phyloP scores from a whole-genome alignment of 1,284 basidiomycete genomes.

The Schizophyllum amplum region DNA sequence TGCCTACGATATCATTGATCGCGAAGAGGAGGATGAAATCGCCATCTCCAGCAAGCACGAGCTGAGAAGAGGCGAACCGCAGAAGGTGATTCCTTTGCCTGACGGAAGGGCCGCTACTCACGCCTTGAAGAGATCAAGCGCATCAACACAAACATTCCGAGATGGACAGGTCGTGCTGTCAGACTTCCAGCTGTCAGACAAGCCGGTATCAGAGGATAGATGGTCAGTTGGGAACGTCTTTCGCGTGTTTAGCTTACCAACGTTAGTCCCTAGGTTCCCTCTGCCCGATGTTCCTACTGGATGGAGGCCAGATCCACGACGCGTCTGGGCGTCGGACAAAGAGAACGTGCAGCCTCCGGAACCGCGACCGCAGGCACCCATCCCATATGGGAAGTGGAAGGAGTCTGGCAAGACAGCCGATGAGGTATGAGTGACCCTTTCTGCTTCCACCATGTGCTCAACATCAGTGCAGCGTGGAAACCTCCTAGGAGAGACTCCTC shows the following conservation, averaged over 20 bases:
- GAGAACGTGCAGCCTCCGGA: slow-evolving; percentile 32
- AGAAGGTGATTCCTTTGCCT: neutral
- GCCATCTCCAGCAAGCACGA: slow-evolving; percentile 20
- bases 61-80: slow-evolving; percentile 12
- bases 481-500: slow-evolving; percentile 74
- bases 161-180: slow-evolving; percentile 69
- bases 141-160: slow-evolving; percentile 40
- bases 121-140: slow-evolving; percentile 26
- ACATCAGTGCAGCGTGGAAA: slow-evolving; percentile 55
- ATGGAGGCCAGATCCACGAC: slow-evolving; percentile 80
- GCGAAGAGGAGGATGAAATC: slow-evolving; percentile 54
- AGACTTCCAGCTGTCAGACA: slow-evolving; percentile 69
- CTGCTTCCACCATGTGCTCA: neutral
- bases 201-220: slow-evolving; percentile 64
- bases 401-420: slow-evolving; percentile 53
- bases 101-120: neutral
- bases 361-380: slow-evolving; percentile 10
- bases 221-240: slow-evolving; percentile 42
- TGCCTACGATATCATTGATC: slow-evolving; percentile 63
- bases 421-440: slow-evolving; percentile 39
- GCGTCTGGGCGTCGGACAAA: slow-evolving; percentile 64
- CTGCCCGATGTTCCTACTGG: slow-evolving; percentile 71
- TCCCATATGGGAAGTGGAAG: slow-evolving; percentile 39
- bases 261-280: slow-evolving; percentile 55
- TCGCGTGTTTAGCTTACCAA: slow-evolving; percentile 5